phyloP scores from a whole-genome alignment of 2,329 filamentous ascomycete species.

The Talaromyces pinophilus region DNA sequence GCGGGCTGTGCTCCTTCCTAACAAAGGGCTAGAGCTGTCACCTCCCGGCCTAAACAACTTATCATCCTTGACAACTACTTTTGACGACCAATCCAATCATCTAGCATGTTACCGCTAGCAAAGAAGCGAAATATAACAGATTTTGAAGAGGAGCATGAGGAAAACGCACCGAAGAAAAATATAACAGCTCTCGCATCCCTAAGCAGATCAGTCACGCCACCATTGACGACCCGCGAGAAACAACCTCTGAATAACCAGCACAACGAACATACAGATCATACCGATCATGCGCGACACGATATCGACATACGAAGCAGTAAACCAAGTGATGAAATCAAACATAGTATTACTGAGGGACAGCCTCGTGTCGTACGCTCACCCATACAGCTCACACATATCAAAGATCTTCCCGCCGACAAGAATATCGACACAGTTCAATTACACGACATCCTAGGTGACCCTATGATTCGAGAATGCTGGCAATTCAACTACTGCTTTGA shows the following conservation, averaged over 20 bases:
- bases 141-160: neutral
- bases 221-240: constrained; percentile 23
- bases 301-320: neutral
- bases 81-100: neutral
- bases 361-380: constrained; percentile 58
- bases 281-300: neutral
- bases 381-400: constrained; percentile 69
- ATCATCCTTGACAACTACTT: neutral
- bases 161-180: neutral
- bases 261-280: no score
- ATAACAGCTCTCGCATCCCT: constrained; percentile 31
- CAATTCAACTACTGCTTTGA: constrained; percentile 59
- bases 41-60: neutral
- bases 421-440: constrained; percentile 70
- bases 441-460: constrained; percentile 69
- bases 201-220: constrained; percentile 35
- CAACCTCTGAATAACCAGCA: neutral
- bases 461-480: constrained; percentile 66
- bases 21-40: neutral
- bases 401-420: constrained; percentile 58
- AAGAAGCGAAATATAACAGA: neutral
- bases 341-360: neutral
- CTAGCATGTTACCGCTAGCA: neutral
- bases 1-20: neutral
- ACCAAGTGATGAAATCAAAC: no score